Percentiles rank a stretch among this genome's conserved stretches.
These are phyloP conservation scores for Blastomyces parvus DNA, from an alignment of 2,329 filamentous ascomycete species.

Conservation along the genomic window DNA sequence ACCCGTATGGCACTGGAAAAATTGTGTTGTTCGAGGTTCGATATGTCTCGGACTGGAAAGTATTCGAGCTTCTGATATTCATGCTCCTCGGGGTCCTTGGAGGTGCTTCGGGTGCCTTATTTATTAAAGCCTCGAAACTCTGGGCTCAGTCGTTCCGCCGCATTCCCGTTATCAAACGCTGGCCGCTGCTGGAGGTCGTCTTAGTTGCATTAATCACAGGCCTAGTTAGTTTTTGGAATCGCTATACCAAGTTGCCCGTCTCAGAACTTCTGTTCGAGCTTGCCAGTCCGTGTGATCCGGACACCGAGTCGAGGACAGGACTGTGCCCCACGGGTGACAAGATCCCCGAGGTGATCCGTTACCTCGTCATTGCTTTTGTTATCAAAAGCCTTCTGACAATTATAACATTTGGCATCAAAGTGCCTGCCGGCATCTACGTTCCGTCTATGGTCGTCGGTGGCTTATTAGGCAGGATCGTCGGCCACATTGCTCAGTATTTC, in stretches of 20 bases:
- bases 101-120: slow-evolving; percentile 74
- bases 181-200: slow-evolving; percentile 77
- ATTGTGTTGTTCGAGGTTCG: slow-evolving; percentile 94
- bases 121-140: slow-evolving; percentile 87
- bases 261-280: slow-evolving; percentile 85
- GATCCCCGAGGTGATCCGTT: slow-evolving; percentile 66
- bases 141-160: slow-evolving; percentile 88
- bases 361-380: slow-evolving; percentile 67
- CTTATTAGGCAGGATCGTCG: slow-evolving; percentile 77
- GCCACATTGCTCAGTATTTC: slow-evolving; percentile 73
- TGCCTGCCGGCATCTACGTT: slow-evolving; percentile 94
- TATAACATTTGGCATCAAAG: slow-evolving; percentile 91
- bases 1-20: slow-evolving; percentile 92
- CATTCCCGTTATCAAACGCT: slow-evolving; percentile 66
- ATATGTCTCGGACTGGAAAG: slow-evolving; percentile 83
- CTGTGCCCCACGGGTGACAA: slow-evolving; percentile 68
- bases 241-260: slow-evolving; percentile 77
- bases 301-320: slow-evolving; percentile 59
- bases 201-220: slow-evolving; percentile 80
- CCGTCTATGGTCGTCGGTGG: slow-evolving; percentile 98
- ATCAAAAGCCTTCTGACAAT: slow-evolving; percentile 84
- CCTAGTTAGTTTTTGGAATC: slow-evolving; percentile 85
- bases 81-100: slow-evolving; percentile 78
- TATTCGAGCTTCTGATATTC: slow-evolving; percentile 81
- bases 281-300: slow-evolving; percentile 69